phyloP scores from a whole-genome alignment of 2,329 filamentous ascomycete species.

The Colletotrichum spinosum region DNA sequence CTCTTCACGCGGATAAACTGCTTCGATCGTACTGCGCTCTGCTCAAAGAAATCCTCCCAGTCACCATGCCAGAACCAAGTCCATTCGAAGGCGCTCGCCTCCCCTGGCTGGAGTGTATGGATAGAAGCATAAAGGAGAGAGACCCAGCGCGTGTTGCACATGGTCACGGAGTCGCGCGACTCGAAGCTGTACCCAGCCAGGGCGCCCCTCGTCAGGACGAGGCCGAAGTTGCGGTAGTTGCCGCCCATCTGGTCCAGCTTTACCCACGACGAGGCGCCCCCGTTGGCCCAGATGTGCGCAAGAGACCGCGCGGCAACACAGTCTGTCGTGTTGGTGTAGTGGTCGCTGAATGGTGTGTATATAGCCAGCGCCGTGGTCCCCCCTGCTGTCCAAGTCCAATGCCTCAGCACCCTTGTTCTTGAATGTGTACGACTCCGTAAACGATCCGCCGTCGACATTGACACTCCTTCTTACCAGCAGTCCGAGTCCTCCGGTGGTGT shows the following conservation, averaged over 20 bases:
- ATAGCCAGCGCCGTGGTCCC: constrained; percentile 21
- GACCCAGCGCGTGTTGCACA: constrained; percentile 26
- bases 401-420: constrained; percentile 18
- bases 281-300: constrained; percentile 26
- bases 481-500: background rate
- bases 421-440: constrained; percentile 30
- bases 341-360: constrained; percentile 33
- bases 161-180: constrained; percentile 16
- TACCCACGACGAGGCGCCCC: constrained; percentile 24
- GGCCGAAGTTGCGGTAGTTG: constrained; percentile 15
- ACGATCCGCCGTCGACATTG: background rate
- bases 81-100: constrained; percentile 19
- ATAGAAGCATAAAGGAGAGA: constrained; percentile 24
- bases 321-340: constrained; percentile 32
- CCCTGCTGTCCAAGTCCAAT: constrained; percentile 9
- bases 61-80: constrained; percentile 29
- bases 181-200: constrained; percentile 33
- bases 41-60: constrained; percentile 23
- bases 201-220: constrained; percentile 28
- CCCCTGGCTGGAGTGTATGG: background rate
- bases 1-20: constrained; percentile 20
- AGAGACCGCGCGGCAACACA: constrained; percentile 16
- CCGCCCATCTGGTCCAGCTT: constrained; percentile 35
- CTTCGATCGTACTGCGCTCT: constrained; percentile 13
- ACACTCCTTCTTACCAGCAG: constrained; percentile 4